These are phyloP conservation scores for Kwoniella heveanensis DNA, from an alignment of 768 basidiomycete species.

Conservation along the genomic window DNA sequence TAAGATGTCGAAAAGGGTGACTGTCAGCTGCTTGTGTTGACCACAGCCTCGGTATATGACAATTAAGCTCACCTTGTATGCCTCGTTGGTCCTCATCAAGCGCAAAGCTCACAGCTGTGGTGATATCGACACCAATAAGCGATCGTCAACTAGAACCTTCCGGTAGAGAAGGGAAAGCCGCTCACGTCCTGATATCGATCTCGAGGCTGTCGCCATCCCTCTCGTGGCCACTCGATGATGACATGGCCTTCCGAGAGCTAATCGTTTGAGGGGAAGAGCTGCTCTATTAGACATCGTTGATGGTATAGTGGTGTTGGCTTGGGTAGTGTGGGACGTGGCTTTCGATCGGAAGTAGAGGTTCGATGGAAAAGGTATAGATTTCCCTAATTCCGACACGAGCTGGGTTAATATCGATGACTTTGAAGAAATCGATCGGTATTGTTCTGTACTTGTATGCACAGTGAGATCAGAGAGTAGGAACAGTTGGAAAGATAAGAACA, in stretches of 20 bases:
- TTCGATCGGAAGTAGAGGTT: too few relatives aligned
- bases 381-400: too few relatives aligned
- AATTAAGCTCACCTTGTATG: conserved; percentile 46
- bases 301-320: neutral
- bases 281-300: conserved; percentile 8
- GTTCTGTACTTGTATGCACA: too few relatives aligned
- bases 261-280: neutral
- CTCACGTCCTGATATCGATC: conserved; percentile 16
- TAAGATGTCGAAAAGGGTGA: neutral
- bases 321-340: too few relatives aligned
- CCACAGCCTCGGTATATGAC: too few relatives aligned
- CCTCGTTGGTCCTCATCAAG: conserved; percentile 56
- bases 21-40: neutral
- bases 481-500: too few relatives aligned
- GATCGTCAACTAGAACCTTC: neutral
- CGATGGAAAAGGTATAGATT: too few relatives aligned
- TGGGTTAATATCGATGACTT: too few relatives aligned
- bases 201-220: conserved; percentile 9
- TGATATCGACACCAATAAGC: neutral
- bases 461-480: too few relatives aligned
- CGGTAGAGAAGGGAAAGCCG: neutral
- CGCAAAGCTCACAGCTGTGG: conserved; percentile 46
- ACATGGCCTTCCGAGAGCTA: neutral
- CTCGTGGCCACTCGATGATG: neutral
- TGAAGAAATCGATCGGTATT: too few relatives aligned